These are phyloP conservation scores for Colletotrichum sp. DNA, from an alignment of 2,329 filamentous ascomycete species.

Conservation along the genomic window DNA sequence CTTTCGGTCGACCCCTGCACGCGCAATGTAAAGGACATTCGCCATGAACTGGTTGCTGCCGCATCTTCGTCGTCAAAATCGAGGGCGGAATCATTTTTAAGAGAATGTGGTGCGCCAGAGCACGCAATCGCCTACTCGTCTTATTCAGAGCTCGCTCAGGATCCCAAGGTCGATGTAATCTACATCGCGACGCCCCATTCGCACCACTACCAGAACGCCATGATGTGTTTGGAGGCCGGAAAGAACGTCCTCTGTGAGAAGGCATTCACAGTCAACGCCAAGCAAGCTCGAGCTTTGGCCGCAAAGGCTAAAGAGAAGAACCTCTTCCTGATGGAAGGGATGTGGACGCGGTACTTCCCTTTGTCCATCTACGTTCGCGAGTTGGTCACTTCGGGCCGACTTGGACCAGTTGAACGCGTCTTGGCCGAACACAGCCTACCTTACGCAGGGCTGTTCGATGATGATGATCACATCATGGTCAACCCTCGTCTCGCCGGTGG, in stretches of 20 bases:
- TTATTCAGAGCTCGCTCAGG: conserved; percentile 81
- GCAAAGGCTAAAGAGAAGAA: conserved; percentile 75
- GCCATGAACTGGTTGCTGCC: conserved; percentile 79
- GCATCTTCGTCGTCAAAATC: conserved; percentile 78
- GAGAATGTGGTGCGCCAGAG: conserved; percentile 64
- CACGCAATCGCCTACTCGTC: conserved; percentile 77
- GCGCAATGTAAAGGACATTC: conserved; percentile 74
- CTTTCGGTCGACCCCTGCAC: conserved; percentile 74
- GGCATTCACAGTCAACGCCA: conserved; percentile 83
- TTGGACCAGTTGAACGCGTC: conserved; percentile 68
- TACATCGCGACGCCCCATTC: conserved; percentile 92
- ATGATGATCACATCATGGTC: conserved; percentile 75
- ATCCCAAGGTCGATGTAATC: conserved; percentile 81
- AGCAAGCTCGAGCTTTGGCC: conserved; percentile 75
- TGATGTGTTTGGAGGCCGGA: conserved; percentile 81
- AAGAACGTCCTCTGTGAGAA: conserved; percentile 94
- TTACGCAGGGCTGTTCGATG: conserved; percentile 60
- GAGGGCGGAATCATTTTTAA: conserved; percentile 76
- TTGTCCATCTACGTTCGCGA: conserved; percentile 78
- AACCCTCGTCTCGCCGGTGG: conserved; percentile 85
- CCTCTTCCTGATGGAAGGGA: conserved; percentile 82
- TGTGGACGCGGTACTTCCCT: conserved; percentile 91
- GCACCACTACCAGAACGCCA: conserved; percentile 90
- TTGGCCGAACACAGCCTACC: conserved; percentile 63
- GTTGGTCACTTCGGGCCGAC: conserved; percentile 58